A percentile compares a stretch with the other conserved stretches of the same genome.
phyloP scores from a whole-genome alignment of 495 filamentous ascomycete genomes.

The Parachaetomium inaequale region DNA sequence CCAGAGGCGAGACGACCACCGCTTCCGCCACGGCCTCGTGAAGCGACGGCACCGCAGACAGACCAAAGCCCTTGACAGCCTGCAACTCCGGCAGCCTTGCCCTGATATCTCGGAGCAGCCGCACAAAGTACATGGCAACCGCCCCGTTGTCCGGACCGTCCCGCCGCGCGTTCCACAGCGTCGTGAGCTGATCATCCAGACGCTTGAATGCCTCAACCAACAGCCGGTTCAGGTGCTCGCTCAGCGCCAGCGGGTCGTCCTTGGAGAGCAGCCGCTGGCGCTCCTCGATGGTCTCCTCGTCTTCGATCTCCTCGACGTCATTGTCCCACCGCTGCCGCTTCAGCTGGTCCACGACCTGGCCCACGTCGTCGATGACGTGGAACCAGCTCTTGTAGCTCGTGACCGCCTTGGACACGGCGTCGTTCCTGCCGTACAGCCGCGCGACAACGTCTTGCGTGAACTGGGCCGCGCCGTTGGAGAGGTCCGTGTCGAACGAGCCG shows the following conservation, averaged over 20 bases:
- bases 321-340: slow-evolving; percentile 70
- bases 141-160: slow-evolving; percentile 44
- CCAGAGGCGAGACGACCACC: slow-evolving; percentile 36
- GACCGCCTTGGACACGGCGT: slow-evolving; percentile 57
- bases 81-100: slow-evolving; percentile 56
- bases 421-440: slow-evolving; percentile 60
- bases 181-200: slow-evolving; percentile 55
- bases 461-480: slow-evolving; percentile 41
- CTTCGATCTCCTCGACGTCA: slow-evolving; percentile 68
- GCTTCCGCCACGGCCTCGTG: slow-evolving; percentile 51
- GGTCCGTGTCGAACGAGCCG: slow-evolving; percentile 45
- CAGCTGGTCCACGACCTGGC: slow-evolving; percentile 60
- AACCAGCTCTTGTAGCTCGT: slow-evolving; percentile 66
- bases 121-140: slow-evolving; percentile 68
- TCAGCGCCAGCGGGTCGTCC: slow-evolving; percentile 66
- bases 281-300: slow-evolving; percentile 67
- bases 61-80: slow-evolving; percentile 43
- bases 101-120: slow-evolving; percentile 71
- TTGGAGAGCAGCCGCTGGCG: slow-evolving; percentile 61
- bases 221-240: slow-evolving; percentile 55
- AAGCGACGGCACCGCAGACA: slow-evolving; percentile 52
- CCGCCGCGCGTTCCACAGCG: slow-evolving; percentile 44
- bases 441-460: slow-evolving; percentile 46
- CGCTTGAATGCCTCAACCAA: slow-evolving; percentile 54
- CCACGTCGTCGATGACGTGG: slow-evolving; percentile 56